phyloP scores from a whole-genome alignment of 306 rosid genomes.

The Quercus mongolica region DNA sequence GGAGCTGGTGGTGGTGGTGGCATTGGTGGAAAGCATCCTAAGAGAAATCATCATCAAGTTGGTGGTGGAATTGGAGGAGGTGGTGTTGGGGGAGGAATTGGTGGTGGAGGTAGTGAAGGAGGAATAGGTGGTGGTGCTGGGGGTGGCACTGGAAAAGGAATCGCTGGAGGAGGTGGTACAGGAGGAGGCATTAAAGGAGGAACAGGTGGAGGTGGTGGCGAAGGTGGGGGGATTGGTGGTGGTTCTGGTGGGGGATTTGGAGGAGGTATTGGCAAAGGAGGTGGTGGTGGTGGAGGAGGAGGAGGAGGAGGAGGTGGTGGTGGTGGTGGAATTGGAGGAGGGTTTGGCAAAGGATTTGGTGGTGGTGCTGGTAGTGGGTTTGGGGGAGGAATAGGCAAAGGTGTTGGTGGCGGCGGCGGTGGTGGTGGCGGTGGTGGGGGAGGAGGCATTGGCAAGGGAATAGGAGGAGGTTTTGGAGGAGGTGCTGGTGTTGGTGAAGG shows the following conservation, averaged over 20 bases:
- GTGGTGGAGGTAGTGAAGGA: background rate
- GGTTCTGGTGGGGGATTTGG: conserved; percentile 22
- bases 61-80: background rate
- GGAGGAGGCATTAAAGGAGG: background rate
- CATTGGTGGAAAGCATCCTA: no score
- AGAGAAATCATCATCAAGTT: no score
- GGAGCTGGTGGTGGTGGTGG: background rate
- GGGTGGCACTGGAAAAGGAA: background rate
- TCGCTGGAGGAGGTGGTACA: background rate
- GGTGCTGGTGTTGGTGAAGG: conserved; percentile 17
- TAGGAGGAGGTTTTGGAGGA: background rate
- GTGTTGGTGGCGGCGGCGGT: background rate
- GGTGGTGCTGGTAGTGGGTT: background rate
- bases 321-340: background rate
- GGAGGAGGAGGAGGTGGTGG: background rate
- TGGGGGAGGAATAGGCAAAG: background rate
- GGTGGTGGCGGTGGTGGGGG: background rate
- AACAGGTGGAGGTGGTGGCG: background rate
- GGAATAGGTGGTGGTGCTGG: background rate
- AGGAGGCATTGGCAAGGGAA: background rate
- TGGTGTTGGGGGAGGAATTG: background rate
- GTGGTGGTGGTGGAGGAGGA: background rate
- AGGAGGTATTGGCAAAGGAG: background rate
- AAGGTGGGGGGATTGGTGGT: conserved; percentile 10
- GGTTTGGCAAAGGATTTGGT: background rate